Evolutionary conservation across 2,329 filamentous ascomycete species (phyloP), one percentile per base, ranked within the genome.

Genomic region (Colletotrichum falcatum): DNA sequence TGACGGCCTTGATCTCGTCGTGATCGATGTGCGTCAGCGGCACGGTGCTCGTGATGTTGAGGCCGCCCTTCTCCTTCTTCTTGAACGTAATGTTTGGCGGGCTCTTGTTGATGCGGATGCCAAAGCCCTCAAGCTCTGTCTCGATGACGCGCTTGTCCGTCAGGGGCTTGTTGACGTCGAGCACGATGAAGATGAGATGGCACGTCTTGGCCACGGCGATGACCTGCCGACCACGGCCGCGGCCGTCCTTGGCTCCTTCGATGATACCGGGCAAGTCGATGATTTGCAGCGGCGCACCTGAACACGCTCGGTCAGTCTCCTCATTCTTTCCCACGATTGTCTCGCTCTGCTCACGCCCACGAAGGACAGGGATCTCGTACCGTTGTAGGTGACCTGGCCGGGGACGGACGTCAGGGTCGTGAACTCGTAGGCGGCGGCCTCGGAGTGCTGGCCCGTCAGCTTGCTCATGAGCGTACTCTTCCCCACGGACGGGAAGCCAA

Each of bases 191-290:
- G 77, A 99, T 99, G 76, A 99, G 84, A 87, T 99, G 93, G 84
- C 96, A 99, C 23, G 96, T 98, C 86, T 99, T 99, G 71, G 96
- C 95, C 59, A 99, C 96, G 11, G 96, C 96, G 85, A 99, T 99
- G 78, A 99, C 96, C 84, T 99, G 96, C 76, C 95, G 91, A 87
- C 96, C 96, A 87, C 96, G 91, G 85, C 96, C 96, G 80, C 97
- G 97, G 74, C 96, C 96, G 80, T 99, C 96, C 83, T 99, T 98
- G 76, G 96, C 96, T 79, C 96, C 96, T 82, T 98, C 94, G 75
- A 99, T 99, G 78, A 99, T 99, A 90, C 96, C 96, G 1, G 96
- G 96, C 78, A 99, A 86, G 88, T 99, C 96, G 73, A 99, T 93
- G 84, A 99, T 98, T 83, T 99, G 96, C 76, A 99, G 92, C 77